These are phyloP conservation scores for Pterocarpus macrocarpus DNA, from an alignment of 306 rosid genomes.

Conservation along the genomic window DNA sequence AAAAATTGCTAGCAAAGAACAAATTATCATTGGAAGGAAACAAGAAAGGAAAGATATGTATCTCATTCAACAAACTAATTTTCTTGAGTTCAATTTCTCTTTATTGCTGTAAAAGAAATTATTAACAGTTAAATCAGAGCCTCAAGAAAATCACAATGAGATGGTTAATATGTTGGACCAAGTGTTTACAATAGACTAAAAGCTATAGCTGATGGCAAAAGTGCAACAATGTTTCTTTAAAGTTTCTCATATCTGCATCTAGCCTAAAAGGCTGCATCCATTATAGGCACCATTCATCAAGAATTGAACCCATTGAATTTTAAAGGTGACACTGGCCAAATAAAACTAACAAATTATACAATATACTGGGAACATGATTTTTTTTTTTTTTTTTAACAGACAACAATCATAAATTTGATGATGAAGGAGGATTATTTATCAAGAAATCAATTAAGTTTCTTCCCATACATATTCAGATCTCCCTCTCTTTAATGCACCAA, in stretches of 20 bases:
- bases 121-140: background rate
- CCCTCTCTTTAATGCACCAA: background rate
- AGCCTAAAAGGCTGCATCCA: background rate
- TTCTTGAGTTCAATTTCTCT: no score
- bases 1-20: background rate
- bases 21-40: background rate
- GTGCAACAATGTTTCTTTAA: background rate
- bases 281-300: background rate
- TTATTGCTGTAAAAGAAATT: background rate
- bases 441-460: background rate
- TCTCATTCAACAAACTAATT: slow-evolving; percentile 3
- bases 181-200: background rate
- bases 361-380: background rate
- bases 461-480: background rate
- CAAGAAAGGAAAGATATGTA: background rate
- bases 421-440: background rate
- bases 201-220: background rate
- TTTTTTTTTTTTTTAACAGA: background rate
- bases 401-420: background rate
- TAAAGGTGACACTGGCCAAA: background rate
- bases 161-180: background rate
- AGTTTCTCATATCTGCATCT: no score
- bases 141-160: background rate
- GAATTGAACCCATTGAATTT: background rate
- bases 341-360: background rate